Evolutionary conservation across 768 basidiomycete species (phyloP).

Genomic region (Tulasnella sp.): DNA sequence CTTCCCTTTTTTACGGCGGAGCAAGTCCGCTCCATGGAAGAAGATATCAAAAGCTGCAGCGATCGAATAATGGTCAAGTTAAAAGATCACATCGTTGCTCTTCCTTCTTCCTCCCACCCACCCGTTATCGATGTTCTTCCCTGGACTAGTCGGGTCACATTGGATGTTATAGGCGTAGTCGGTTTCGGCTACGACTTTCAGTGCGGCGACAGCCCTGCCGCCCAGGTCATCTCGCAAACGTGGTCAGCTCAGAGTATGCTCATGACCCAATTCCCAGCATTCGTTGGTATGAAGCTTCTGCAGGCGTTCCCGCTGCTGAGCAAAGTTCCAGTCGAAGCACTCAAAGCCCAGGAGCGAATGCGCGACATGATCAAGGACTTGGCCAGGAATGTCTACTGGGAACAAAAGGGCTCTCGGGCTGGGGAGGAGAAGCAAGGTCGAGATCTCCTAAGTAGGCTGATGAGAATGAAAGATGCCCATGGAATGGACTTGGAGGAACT

Average conservation of each 20-base stretch:
- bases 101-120: neutral
- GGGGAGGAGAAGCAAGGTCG: constrained; percentile 29
- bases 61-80: constrained; percentile 15
- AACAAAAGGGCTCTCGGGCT: neutral
- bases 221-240: constrained; percentile 41
- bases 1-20: constrained; percentile 38
- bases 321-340: constrained; percentile 39
- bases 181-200: constrained; percentile 52
- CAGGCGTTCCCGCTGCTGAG: constrained; percentile 43
- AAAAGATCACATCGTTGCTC: neutral
- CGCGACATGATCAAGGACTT: constrained; percentile 40
- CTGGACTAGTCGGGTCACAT: constrained; percentile 36
- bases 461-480: constrained; percentile 21
- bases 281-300: constrained; percentile 39
- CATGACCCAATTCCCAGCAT: constrained; percentile 19
- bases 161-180: constrained; percentile 46
- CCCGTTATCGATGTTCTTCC: constrained; percentile 35
- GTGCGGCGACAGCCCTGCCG: constrained; percentile 43
- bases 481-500: constrained; percentile 35
- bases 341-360: constrained; percentile 42
- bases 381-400: constrained; percentile 21
- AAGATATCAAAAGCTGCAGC: constrained; percentile 31
- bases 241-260: constrained; percentile 39
- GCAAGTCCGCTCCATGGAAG: constrained; percentile 30
- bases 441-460: constrained; percentile 33